These are phyloP conservation scores for Ceriops decandra DNA, from an alignment of 345 rosid genomes.

Conservation along the genomic window DNA sequence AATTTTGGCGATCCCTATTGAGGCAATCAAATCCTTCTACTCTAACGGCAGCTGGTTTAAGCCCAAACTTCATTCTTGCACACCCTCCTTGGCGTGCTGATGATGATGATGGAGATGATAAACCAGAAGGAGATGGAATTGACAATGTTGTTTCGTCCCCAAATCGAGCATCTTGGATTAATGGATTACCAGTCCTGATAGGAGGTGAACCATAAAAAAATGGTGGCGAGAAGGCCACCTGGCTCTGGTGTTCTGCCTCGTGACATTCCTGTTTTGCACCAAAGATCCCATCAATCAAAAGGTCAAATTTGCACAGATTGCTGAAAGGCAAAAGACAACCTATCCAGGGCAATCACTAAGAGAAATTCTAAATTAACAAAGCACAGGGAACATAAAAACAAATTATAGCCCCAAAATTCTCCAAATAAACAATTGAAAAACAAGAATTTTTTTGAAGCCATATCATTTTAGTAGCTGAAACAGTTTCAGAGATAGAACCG, in stretches of 20 bases:
- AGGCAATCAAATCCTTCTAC: conserved; percentile 99
- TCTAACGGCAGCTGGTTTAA: conserved; percentile 85
- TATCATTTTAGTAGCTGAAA: too few relatives aligned
- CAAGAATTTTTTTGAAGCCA: too few relatives aligned
- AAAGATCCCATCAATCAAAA: neutral
- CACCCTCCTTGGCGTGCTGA: conserved; percentile 68
- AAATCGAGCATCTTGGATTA: conserved; percentile 78
- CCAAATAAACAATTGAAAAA: too few relatives aligned
- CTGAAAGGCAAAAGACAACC: too few relatives aligned
- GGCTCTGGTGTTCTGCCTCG: conserved; percentile 44
- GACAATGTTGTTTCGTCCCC: conserved; percentile 47
- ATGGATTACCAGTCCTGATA: conserved; percentile 72
- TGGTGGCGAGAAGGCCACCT: conserved; percentile 60
- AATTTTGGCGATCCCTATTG: conserved; percentile 83
- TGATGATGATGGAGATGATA: conserved; percentile 53
- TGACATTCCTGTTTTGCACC: conserved; percentile 48
- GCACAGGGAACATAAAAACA: too few relatives aligned
- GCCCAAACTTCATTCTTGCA: conserved; percentile 69
- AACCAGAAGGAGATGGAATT: conserved; percentile 51
- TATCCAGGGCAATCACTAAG: too few relatives aligned
- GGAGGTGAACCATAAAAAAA: conserved; percentile 90
- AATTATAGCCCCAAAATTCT: too few relatives aligned
- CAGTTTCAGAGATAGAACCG: too few relatives aligned
- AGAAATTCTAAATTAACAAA: too few relatives aligned
- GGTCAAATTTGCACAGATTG: neutral